Conservation (phyloP, 2,329 filamentous ascomycete species). For the Helicocarpus griseus region DNA sequence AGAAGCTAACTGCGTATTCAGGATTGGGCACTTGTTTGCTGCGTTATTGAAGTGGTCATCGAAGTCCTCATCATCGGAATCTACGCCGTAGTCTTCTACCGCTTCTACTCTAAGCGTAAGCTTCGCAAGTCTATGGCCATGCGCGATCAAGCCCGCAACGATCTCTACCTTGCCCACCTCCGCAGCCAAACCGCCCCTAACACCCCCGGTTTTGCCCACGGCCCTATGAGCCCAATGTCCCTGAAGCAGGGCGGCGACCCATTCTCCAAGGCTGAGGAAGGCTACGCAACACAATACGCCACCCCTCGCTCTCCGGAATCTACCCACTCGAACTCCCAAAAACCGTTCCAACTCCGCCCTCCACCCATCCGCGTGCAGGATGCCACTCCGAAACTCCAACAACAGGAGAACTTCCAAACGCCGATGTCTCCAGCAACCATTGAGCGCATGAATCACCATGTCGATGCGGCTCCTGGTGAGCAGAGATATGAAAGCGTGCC, state of each 20-base stretch:
- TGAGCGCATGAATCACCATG: constrained; percentile 52
- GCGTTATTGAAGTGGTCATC: constrained; percentile 91
- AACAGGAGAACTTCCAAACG: constrained; percentile 49
- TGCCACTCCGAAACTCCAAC: constrained; percentile 61
- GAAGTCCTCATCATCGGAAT: constrained; percentile 85
- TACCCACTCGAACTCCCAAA: constrained; percentile 39
- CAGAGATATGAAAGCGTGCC: constrained; percentile 76
- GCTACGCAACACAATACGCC: constrained; percentile 41
- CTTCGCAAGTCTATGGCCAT: constrained; percentile 95
- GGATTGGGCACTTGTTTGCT: constrained; percentile 94
- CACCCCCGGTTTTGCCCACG: constrained; percentile 77
- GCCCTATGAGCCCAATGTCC: constrained; percentile 37
- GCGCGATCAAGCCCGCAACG: constrained; percentile 85
- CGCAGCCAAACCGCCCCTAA: constrained; percentile 84
- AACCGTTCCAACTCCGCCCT: constrained; percentile 74
- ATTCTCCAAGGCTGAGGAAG: constrained; percentile 43
- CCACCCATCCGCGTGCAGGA: constrained; percentile 70
- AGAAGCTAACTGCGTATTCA: constrained; percentile 34
- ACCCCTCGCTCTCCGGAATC: constrained; percentile 55
- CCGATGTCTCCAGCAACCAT: constrained; percentile 21
- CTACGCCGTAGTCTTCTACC: constrained; percentile 92
- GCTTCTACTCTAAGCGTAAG: constrained; percentile 91
- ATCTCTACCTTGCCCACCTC: constrained; percentile 84
- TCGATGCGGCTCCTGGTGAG: constrained; percentile 65
- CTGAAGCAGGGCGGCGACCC: constrained; percentile 28